phyloP scores from a whole-genome alignment of 345 rosid species.

The Rhodamnia argentea region DNA sequence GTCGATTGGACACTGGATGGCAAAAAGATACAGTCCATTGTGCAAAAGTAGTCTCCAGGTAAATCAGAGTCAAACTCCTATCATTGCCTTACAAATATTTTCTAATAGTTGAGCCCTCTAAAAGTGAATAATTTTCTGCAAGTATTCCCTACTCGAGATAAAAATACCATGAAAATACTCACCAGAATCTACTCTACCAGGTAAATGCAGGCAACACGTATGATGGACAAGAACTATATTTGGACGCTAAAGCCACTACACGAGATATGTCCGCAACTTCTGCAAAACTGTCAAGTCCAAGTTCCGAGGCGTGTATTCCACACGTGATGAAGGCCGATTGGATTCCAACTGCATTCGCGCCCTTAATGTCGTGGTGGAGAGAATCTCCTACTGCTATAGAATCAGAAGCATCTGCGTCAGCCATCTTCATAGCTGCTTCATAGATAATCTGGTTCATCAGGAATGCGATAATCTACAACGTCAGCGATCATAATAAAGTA shows the following conservation, averaged over 20 bases:
- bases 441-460: conserved; percentile 56
- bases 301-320: conserved; percentile 76
- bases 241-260: conserved; percentile 47
- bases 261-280: conserved; percentile 48
- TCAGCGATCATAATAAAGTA: not conserved
- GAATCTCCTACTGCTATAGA: conserved; percentile 83
- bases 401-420: conserved; percentile 42
- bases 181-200: conserved; percentile 24
- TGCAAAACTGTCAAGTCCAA: conserved; percentile 53
- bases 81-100: not conserved
- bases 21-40: not conserved
- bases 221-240: conserved; percentile 52
- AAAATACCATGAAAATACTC: not conserved
- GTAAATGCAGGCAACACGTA: conserved; percentile 64
- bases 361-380: conserved; percentile 85
- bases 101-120: not conserved
- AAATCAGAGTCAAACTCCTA: not conserved
- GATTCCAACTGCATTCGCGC: conserved; percentile 80
- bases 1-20: rapidly evolving
- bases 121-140: not conserved
- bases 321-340: conserved; percentile 58
- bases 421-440: conserved; percentile 65
- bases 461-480: not conserved
- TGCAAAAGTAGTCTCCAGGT: not conserved
- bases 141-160: not conserved